Conservation (phyloP, 495 filamentous ascomycete species). For the Penicillium lividum region DNA sequence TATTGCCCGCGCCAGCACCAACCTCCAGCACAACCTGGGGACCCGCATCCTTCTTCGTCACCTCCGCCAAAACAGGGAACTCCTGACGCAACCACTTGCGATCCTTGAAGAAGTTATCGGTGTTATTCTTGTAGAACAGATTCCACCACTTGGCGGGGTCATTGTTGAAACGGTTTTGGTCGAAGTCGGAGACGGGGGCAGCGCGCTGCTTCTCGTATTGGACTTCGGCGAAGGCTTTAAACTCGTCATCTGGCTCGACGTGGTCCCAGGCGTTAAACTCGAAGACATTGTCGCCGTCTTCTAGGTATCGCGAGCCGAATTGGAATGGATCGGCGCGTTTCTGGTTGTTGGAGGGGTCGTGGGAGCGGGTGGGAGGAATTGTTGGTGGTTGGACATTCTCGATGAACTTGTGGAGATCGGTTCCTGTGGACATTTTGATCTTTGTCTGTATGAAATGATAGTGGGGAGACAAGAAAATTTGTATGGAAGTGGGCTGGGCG, state of each 20-base stretch:
- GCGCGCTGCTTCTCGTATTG: slow-evolving; percentile 83
- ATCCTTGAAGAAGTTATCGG: slow-evolving; percentile 96
- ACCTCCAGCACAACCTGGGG: slow-evolving; percentile 76
- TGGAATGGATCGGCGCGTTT: slow-evolving; percentile 91
- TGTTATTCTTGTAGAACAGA: slow-evolving; percentile 93
- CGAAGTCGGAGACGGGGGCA: slow-evolving; percentile 82
- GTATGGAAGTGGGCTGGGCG: neutral
- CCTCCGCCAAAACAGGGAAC: slow-evolving; percentile 76
- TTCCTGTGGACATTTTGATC: slow-evolving; percentile 26
- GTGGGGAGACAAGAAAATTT: slow-evolving; percentile 1
- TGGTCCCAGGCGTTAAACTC: slow-evolving; percentile 99
- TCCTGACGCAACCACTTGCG: slow-evolving; percentile 96
- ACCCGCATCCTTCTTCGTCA: slow-evolving; percentile 64
- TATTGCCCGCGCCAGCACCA: slow-evolving; percentile 94
- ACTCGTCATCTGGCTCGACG: slow-evolving; percentile 79
- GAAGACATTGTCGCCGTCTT: slow-evolving; percentile 81
- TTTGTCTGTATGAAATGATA: neutral
- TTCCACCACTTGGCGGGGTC: slow-evolving; percentile 97
- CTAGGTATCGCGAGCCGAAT: slow-evolving; percentile 87
- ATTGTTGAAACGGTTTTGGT: slow-evolving; percentile 80
- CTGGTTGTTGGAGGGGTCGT: slow-evolving; percentile 56
- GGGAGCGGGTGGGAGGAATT: slow-evolving; percentile 47
- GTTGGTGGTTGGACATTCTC: slow-evolving; percentile 51
- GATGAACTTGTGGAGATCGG: slow-evolving; percentile 26
- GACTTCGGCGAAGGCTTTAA: slow-evolving; percentile 74